Evolutionary conservation across 441 rosid species (phyloP).

Genomic region (Euphorbia schlechtendalii): DNA sequence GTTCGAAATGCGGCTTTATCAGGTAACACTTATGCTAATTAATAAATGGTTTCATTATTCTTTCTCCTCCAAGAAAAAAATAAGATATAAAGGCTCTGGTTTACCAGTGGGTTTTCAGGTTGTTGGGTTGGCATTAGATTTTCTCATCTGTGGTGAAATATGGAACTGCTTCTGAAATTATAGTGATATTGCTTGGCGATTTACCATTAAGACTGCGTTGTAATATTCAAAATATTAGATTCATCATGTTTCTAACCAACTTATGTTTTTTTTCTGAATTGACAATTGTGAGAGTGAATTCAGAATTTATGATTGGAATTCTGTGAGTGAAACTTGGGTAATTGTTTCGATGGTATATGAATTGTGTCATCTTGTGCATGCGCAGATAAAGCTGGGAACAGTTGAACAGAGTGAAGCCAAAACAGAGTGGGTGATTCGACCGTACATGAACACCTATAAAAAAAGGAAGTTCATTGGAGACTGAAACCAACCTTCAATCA

Average conservation of each 20-base stretch:
- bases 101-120: neutral
- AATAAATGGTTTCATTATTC: neutral
- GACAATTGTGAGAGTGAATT: neutral
- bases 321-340: neutral
- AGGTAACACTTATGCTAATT: slow-evolving; percentile 35
- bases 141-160: neutral
- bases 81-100: neutral
- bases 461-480: slow-evolving; percentile 63
- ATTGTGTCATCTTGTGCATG: neutral
- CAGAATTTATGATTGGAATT: neutral
- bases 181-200: neutral
- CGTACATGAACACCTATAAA: slow-evolving; percentile 85
- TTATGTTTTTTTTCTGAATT: too few relatives aligned
- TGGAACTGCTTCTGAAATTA: neutral
- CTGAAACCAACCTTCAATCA: slow-evolving; percentile 15
- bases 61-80: too few relatives aligned
- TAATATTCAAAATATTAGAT: neutral
- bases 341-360: too few relatives aligned
- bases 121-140: neutral
- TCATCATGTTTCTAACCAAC: neutral
- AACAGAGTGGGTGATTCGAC: slow-evolving; percentile 75
- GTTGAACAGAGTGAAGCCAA: slow-evolving; percentile 85
- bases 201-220: too few relatives aligned
- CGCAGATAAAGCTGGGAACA: slow-evolving; percentile 77
- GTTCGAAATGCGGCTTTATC: slow-evolving; percentile 80